Base-by-base conservation (phyloP, 2,329 filamentous ascomycete genomes). In the Phialemoniopsis sp. region DNA sequence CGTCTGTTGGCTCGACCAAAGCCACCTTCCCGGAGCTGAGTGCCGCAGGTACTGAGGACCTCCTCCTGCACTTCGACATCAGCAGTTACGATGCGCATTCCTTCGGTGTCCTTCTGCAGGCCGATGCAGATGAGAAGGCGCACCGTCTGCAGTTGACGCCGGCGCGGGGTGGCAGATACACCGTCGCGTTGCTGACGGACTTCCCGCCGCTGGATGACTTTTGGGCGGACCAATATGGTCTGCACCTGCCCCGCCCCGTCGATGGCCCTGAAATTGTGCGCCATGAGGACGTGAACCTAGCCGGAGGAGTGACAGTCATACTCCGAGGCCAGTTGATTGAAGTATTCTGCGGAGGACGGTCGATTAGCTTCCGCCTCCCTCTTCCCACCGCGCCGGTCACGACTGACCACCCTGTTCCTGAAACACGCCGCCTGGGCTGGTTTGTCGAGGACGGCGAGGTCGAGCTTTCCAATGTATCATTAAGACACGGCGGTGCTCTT, bases 201-300 rank as follows among this genome's bases (percentile, higher is more conserved):
- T 53, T 56, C 28, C 51, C 59, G 7, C 55, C 59, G 4, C 50
- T 63, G 2, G 59, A 63, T 44, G 59, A 63, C 43, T 62, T 62
- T 43, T 63, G 59, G 59, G 59, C 56, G n/a, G 59, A 62, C 35
- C 60, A 61, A 42, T 62, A 62, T 42, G 43, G 48, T 10, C 41
- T 58, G 13, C 46, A 61, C 19, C 47, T 58, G 13, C 55, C 54
- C 5, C 51, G 57, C 8, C 53, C 51, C 4, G 46, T 63, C 16
- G 59, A 63, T 34, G 59, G 59, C 1, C 59, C 59, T 8, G 59
- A 63, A 18, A 44, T 63, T 4, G 54, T 58, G 1, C 54, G 59
- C 10, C 59, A 61, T 37, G 54, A 58, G 8, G 42, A 44, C 29
- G 47, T 60, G 18, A 47, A 45, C 19, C 44, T 58, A n/a, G 32